These are phyloP conservation scores for Dendrostoma leiphaemia DNA, from an alignment of 2,329 filamentous ascomycete genomes.

Conservation along the genomic window DNA sequence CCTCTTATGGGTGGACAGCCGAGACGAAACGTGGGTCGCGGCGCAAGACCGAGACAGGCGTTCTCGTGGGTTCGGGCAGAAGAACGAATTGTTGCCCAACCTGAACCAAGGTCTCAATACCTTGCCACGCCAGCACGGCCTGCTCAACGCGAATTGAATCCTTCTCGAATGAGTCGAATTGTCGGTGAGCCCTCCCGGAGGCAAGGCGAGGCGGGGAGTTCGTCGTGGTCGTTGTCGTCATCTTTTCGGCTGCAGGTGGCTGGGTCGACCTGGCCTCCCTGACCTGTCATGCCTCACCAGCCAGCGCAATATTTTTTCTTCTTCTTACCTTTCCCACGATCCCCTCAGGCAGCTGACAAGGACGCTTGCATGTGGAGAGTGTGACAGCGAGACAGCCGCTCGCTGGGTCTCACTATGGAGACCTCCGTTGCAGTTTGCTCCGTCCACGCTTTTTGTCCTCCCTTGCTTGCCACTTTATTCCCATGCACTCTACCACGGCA, in stretches of 20 bases:
- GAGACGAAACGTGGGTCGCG: constrained; percentile 19
- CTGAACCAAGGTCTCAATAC: constrained; percentile 17
- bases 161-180: constrained; percentile 14
- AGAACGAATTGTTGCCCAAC: constrained; percentile 11
- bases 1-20: constrained; percentile 15
- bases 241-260: constrained; percentile 9
- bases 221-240: constrained; percentile 9
- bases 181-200: constrained; percentile 17
- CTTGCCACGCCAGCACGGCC: not conserved
- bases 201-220: constrained; percentile 3
- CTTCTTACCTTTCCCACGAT: constrained; percentile 14
- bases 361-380: constrained; percentile 10
- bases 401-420: constrained; percentile 2
- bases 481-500: not conserved
- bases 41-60: constrained; percentile 18
- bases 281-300: constrained; percentile 5
- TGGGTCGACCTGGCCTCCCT: constrained; percentile 8
- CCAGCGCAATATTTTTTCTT: no score
- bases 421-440: not conserved
- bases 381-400: constrained; percentile 16
- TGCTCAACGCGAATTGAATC: constrained; percentile 10
- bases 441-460: not conserved
- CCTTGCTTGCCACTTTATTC: not conserved
- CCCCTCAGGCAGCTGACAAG: constrained; percentile 10
- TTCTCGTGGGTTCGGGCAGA: constrained; percentile 19